These are phyloP conservation scores for Symbiodinium natans DNA, from an alignment of 73 alveolate genomes.

Conservation along the genomic window DNA sequence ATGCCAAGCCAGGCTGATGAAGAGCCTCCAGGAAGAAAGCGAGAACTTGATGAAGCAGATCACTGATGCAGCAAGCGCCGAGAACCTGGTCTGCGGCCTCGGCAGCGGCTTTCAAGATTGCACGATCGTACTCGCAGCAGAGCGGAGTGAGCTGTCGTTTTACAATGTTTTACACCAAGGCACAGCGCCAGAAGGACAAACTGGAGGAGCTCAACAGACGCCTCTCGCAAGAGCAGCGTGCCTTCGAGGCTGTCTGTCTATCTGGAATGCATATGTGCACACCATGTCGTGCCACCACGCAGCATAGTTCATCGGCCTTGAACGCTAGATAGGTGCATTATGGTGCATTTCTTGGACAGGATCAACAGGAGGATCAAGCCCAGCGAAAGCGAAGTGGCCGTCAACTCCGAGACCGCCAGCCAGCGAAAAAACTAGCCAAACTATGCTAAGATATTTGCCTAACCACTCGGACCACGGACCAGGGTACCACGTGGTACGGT, in stretches of 20 bases:
- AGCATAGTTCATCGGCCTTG: too few relatives aligned
- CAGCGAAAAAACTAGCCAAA: too few relatives aligned
- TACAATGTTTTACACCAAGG: slow-evolving; percentile 1
- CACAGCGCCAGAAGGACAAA: slow-evolving; percentile 64
- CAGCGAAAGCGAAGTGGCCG: slow-evolving; percentile 56
- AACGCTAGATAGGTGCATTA: too few relatives aligned
- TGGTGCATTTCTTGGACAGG: too few relatives aligned
- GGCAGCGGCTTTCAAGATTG: not conserved
- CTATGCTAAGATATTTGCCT: too few relatives aligned
- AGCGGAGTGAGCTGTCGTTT: too few relatives aligned
- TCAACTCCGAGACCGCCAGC: slow-evolving; percentile 51
- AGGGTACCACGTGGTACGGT: too few relatives aligned
- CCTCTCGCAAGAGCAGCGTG: slow-evolving; percentile 69
- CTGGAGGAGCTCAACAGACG: slow-evolving; percentile 63
- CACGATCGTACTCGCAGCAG: too few relatives aligned
- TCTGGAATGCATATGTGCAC: too few relatives aligned
- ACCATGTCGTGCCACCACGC: too few relatives aligned
- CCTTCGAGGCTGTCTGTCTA: slow-evolving; percentile 55
- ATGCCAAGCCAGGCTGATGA: not conserved
- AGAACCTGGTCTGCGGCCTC: not conserved
- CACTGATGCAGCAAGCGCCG: not conserved
- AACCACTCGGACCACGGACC: too few relatives aligned
- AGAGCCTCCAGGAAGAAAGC: not conserved
- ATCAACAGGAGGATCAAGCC: slow-evolving; percentile 37
- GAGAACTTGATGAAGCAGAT: not conserved